phyloP scores from a whole-genome alignment of 2,329 filamentous ascomycete species.

The Fusarium temperatum region DNA sequence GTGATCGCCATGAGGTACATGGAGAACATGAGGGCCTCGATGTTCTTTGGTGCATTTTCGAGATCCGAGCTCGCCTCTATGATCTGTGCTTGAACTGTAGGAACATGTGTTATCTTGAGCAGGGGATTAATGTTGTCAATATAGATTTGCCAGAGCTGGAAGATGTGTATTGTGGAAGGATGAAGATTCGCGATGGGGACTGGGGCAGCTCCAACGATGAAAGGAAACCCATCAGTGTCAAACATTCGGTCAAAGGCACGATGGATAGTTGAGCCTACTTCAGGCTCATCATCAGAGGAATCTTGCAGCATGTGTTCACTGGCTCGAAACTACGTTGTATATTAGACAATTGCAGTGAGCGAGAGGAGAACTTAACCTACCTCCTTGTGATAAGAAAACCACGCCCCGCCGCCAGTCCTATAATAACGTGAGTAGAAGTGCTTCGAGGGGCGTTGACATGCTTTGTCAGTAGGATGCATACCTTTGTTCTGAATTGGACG shows the following conservation, averaged over 20 bases:
- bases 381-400: conserved; percentile 64
- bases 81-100: conserved; percentile 70
- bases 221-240: conserved; percentile 65
- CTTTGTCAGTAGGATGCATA: conserved; percentile 16
- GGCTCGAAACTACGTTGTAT: conserved; percentile 56
- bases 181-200: conserved; percentile 58
- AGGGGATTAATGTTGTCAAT: conserved; percentile 75
- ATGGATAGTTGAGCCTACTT: conserved; percentile 62
- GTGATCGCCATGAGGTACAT: conserved; percentile 68
- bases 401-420: conserved; percentile 43
- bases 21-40: conserved; percentile 75
- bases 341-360: conserved; percentile 9
- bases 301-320: conserved; percentile 59
- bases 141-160: conserved; percentile 75
- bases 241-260: conserved; percentile 69
- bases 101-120: conserved; percentile 73
- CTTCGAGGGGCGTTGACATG: not conserved
- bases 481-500: conserved; percentile 44
- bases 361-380: conserved; percentile 44
- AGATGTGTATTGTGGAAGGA: conserved; percentile 66
- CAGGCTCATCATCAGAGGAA: conserved; percentile 68
- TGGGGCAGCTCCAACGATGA: conserved; percentile 59
- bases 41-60: conserved; percentile 61
- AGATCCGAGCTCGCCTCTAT: conserved; percentile 68
- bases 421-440: conserved; percentile 11